Conservation (phyloP, 495 filamentous ascomycete genomes). For the Lasiosphaeria miniovina region DNA sequence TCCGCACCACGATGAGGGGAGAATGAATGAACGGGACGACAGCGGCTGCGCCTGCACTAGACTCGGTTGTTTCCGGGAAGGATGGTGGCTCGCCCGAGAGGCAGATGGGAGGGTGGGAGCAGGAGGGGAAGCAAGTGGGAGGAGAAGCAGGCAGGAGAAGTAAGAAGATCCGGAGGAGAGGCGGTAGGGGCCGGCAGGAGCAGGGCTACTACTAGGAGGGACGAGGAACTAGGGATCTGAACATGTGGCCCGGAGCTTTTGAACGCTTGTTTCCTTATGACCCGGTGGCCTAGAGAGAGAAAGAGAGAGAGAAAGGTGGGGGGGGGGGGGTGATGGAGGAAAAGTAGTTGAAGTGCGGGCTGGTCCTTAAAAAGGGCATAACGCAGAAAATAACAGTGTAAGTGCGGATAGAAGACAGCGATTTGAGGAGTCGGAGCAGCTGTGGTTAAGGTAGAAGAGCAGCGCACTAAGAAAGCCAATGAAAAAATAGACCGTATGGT, state of each 20-base stretch:
- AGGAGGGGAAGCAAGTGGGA: not conserved
- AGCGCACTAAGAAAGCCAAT: conserved; percentile 1
- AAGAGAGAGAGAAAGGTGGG: not conserved
- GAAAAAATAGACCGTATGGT: conserved; percentile 9
- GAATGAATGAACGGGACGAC: conserved; percentile 12
- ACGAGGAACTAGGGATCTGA: not conserved
- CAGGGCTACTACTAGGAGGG: not conserved
- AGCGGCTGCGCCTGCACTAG: conserved; percentile 9
- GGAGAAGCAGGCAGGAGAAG: not conserved
- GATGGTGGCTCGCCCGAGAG: not conserved
- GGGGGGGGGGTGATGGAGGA: not conserved
- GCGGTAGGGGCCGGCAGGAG: too few relatives aligned
- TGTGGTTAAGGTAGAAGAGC: not conserved
- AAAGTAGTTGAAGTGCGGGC: not conserved
- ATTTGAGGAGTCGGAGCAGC: conserved; percentile 13
- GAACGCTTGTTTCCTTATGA: not conserved
- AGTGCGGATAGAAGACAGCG: conserved; percentile 20
- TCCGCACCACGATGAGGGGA: conserved; percentile 12
- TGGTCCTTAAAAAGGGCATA: conserved; percentile 19
- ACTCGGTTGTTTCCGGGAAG: conserved; percentile 5
- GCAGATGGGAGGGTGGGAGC: not conserved
- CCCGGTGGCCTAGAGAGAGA: not conserved
- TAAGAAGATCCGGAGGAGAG: not conserved
- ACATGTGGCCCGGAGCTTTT: not conserved
- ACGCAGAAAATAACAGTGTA: conserved; percentile 29